phyloP scores from a whole-genome alignment of 331 rosid genomes.

The Dryas integrifolia region DNA sequence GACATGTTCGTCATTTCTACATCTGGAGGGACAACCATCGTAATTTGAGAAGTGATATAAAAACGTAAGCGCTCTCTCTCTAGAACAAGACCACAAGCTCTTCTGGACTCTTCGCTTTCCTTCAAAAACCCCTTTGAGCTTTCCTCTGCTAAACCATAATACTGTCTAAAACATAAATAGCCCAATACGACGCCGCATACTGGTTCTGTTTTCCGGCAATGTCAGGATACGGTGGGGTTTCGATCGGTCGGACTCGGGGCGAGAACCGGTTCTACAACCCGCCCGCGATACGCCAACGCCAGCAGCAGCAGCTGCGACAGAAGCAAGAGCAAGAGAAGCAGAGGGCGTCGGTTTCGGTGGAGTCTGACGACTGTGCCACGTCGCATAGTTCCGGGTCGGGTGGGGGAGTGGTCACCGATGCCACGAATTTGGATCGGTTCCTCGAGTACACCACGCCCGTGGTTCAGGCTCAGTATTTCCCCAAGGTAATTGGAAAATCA shows the following conservation, averaged over 20 bases:
- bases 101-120: conserved; percentile 8
- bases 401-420: conserved; percentile 46
- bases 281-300: conserved; percentile 72
- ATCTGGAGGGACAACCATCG: background rate
- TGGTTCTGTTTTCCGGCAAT: conserved; percentile 30
- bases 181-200: conserved; percentile 29
- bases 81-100: background rate
- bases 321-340: conserved; percentile 33
- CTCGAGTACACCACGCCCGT: conserved; percentile 62
- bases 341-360: conserved; percentile 30
- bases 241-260: conserved; percentile 63
- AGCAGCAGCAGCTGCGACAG: conserved; percentile 24
- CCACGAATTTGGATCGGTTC: conserved; percentile 82
- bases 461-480: conserved; percentile 53
- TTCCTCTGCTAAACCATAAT: background rate
- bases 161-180: background rate
- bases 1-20: background rate
- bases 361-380: conserved; percentile 46
- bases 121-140: background rate
- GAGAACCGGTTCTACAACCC: conserved; percentile 81
- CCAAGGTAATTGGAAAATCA: conserved; percentile 41
- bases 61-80: no score
- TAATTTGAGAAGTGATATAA: background rate
- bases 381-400: conserved; percentile 61
- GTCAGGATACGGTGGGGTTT: conserved; percentile 66